Base-by-base conservation (phyloP, 306 rosid species). In the Cucurbita ficifolia region DNA sequence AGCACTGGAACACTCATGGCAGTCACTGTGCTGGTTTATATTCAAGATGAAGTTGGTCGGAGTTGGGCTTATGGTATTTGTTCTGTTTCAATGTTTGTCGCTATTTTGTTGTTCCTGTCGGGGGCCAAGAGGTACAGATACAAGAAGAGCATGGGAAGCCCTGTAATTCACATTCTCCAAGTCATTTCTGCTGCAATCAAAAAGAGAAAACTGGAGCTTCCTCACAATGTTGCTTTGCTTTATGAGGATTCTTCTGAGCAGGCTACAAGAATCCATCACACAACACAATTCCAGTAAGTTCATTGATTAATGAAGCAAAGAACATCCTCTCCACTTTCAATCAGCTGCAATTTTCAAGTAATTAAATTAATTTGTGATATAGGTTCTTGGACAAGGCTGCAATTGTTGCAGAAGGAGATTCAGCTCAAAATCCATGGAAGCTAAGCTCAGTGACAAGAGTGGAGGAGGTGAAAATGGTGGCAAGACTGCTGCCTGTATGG, bases 401-500 rank as follows among this genome's bases (percentile, higher is more conserved):
- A 0, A 84, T 90, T 54, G 84, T 84, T 68, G 73, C 67, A 56
- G 89, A 90, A 77, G 86, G 81, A 56, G 92, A 90, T 72, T 76
- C 81, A 70, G 81, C 57, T 24, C 87, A 89, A 38, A 88, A 86
- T 75, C 97, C 92, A 0, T 90, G 98, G 96, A 90, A 82, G 82
- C 69, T 93, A 64, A 79, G 92, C 84, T 75, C 98, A 12, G 77
- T 88, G 77, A 87, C 94, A 75, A 87, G 87, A 65, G 85, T 90
- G 18, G 98, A 93, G 81, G 98, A 93, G 73, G 97, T 88, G 79
- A 93, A 93, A 81, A 93, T 90, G 98, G 78, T 93, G 89, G 81
- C 77, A 56, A 90, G 89, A 45, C 75, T 93, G 42, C 80, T 90
- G 14, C 98, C 98, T 19, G 79, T 90, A 79, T 93, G 98, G 98